phyloP scores from a whole-genome alignment of 2,329 filamentous ascomycete species.

The Thermothelomyces thermophilus region DNA sequence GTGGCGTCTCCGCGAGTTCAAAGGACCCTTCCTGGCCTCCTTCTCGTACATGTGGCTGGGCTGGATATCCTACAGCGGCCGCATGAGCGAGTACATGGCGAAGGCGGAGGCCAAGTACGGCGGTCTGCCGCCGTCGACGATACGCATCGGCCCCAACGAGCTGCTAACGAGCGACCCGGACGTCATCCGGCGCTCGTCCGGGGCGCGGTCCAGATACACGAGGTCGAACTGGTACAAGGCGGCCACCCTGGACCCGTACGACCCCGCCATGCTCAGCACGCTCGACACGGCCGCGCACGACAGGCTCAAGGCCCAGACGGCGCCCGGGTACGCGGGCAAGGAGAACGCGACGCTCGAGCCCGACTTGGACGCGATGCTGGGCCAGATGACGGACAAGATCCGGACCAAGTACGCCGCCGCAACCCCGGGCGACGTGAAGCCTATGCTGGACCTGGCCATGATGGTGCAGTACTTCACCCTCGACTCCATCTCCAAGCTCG shows the following conservation, averaged over 20 bases:
- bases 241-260: slow-evolving; percentile 41
- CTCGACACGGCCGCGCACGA: slow-evolving; percentile 27
- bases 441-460: slow-evolving; percentile 38
- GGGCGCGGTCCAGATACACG: slow-evolving; percentile 27
- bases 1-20: slow-evolving; percentile 25
- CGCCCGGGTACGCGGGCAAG: slow-evolving; percentile 27
- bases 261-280: slow-evolving; percentile 43
- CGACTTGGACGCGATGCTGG: slow-evolving; percentile 23
- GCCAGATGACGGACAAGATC: slow-evolving; percentile 16
- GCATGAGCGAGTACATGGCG: slow-evolving; percentile 23
- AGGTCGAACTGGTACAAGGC: slow-evolving; percentile 37
- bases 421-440: not conserved
- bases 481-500: slow-evolving; percentile 45
- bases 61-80: slow-evolving; percentile 22
- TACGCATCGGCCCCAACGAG: slow-evolving; percentile 33
- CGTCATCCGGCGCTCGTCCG: slow-evolving; percentile 28
- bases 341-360: slow-evolving; percentile 26
- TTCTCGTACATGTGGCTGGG: slow-evolving; percentile 32
- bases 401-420: slow-evolving; percentile 18
- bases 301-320: slow-evolving; percentile 25
- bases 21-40: slow-evolving; percentile 26
- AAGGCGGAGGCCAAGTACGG: slow-evolving; percentile 24
- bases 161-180: slow-evolving; percentile 32
- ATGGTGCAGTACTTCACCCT: slow-evolving; percentile 44
- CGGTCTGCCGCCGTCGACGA: slow-evolving; percentile 17